phyloP scores from a whole-genome alignment of 2,329 filamentous ascomycete genomes.

The Zalaria obscura region DNA sequence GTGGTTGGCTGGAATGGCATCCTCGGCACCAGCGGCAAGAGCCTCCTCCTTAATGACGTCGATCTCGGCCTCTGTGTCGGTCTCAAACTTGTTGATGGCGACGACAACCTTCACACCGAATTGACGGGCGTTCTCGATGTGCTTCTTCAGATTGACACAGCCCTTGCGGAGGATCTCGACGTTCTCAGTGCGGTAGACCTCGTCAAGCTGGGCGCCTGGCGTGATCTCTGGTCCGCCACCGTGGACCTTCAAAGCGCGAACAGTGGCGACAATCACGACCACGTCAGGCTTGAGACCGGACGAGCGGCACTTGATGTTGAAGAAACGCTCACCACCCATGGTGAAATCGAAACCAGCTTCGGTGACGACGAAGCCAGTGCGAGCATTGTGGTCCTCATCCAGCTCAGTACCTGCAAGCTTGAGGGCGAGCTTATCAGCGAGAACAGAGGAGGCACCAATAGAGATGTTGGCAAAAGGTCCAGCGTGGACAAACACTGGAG shows the following conservation, averaged over 20 bases:
- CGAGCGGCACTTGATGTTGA: slow-evolving; percentile 98
- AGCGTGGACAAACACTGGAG: slow-evolving; percentile 92
- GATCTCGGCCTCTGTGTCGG: slow-evolving; percentile 86
- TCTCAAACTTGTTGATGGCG: slow-evolving; percentile 92
- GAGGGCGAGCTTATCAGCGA: slow-evolving; percentile 87
- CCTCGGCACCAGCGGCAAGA: slow-evolving; percentile 79
- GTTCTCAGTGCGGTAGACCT: slow-evolving; percentile 88
- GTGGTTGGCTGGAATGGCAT: slow-evolving; percentile 88
- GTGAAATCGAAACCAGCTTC: slow-evolving; percentile 99
- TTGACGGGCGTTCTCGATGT: slow-evolving; percentile 75
- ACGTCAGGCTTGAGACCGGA: slow-evolving; percentile 87
- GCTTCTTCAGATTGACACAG: slow-evolving; percentile 89
- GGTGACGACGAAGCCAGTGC: slow-evolving; percentile 86
- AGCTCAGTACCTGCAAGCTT: slow-evolving; percentile 91
- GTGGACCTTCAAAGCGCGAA: slow-evolving; percentile 92
- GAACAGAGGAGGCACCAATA: slow-evolving; percentile 88
- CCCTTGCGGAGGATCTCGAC: slow-evolving; percentile 79
- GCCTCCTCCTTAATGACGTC: slow-evolving; percentile 81
- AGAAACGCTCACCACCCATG: slow-evolving; percentile 98
- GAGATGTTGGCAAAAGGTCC: slow-evolving; percentile 97
- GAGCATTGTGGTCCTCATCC: slow-evolving; percentile 69
- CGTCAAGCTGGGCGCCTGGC: slow-evolving; percentile 69
- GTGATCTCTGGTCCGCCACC: slow-evolving; percentile 90
- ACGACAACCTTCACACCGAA: slow-evolving; percentile 93
- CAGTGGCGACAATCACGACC: slow-evolving; percentile 88